Evolutionary conservation across 805 yeast species (phyloP), one percentile per base, ranked within the genome.

Genomic region (Saccharomycopsis schoenii): DNA sequence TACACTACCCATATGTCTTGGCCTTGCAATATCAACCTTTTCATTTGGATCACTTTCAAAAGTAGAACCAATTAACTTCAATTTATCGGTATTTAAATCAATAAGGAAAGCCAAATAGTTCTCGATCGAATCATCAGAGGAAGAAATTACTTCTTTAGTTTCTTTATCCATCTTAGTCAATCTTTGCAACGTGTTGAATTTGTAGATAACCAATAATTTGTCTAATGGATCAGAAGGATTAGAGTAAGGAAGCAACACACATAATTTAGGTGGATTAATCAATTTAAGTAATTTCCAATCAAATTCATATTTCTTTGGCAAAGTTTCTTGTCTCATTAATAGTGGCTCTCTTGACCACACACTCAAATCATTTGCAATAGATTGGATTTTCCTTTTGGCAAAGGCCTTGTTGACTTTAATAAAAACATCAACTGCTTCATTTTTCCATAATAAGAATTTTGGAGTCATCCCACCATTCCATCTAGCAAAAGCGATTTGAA

Each of bases 401-500:
- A 92, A 92, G 1, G 90, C 84, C 68, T 84, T 83, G 73, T 92
- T 90, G n/a, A 89, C 86, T 61, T 82, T 81, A 36, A 86, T 87
- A 71, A 84, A 91, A 58, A 77, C 77, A 66, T 89, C 89, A 67
- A 92, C 83, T 8, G 96, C 96, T 37, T 79, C 80, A 72, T 90
- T 93, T 71, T 88, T 89, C 97, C 97, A 92, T 62, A 84, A 80
- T 21, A 83, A 70, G 66, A 86, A 86, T 52, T 83, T 75, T 39
- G 92, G 89, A 71, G 83, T 86, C 61, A 80, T 69, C 43, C 83
- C 81, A 34, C 91, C 84, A 70, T 86, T 88, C 70, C 83, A 79
- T 43, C 89, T 85, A 67, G 85, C 83, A 57, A 83, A 71, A 9
- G 85, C 91, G 52, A 87, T 73, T 66, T 86, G 80, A n/a, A 77